phyloP scores from a whole-genome alignment of 345 rosid species.

The Rubroshorea leprosula region DNA sequence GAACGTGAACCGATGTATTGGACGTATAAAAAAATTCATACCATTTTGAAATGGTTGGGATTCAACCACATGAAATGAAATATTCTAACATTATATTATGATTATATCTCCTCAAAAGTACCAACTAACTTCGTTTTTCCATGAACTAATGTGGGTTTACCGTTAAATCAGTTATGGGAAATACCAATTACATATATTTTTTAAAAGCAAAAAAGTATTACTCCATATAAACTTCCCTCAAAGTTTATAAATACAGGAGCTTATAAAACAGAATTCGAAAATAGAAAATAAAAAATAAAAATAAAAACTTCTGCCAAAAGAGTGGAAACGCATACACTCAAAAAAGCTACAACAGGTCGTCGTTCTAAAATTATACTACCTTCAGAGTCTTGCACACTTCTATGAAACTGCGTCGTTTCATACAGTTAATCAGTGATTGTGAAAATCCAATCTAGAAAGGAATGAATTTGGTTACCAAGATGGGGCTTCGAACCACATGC shows the following conservation, averaged over 20 bases:
- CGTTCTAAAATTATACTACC: neutral
- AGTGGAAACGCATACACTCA: neutral
- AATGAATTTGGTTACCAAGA: constrained; percentile 55
- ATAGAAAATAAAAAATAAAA: too few relatives aligned
- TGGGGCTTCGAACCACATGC: constrained; percentile 67
- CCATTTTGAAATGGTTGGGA: neutral
- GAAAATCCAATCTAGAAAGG: constrained; percentile 31
- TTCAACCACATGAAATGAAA: neutral
- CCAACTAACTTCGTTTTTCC: neutral
- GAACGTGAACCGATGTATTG: too few relatives aligned
- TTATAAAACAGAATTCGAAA: neutral
- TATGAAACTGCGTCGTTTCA: too few relatives aligned
- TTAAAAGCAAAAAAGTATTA: neutral
- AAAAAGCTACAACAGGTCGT: neutral
- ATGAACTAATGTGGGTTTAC: too few relatives aligned
- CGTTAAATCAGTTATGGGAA: neutral
- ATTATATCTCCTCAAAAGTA: neutral
- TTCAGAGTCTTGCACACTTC: too few relatives aligned
- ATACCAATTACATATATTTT: neutral
- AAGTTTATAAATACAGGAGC: neutral
- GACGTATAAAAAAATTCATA: too few relatives aligned
- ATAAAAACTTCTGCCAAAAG: neutral
- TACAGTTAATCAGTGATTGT: too few relatives aligned
- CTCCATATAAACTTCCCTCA: neutral
- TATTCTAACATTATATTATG: neutral